These are phyloP conservation scores for Penicillium bialowiezense DNA, from an alignment of 495 filamentous ascomycete species.

Conservation along the genomic window DNA sequence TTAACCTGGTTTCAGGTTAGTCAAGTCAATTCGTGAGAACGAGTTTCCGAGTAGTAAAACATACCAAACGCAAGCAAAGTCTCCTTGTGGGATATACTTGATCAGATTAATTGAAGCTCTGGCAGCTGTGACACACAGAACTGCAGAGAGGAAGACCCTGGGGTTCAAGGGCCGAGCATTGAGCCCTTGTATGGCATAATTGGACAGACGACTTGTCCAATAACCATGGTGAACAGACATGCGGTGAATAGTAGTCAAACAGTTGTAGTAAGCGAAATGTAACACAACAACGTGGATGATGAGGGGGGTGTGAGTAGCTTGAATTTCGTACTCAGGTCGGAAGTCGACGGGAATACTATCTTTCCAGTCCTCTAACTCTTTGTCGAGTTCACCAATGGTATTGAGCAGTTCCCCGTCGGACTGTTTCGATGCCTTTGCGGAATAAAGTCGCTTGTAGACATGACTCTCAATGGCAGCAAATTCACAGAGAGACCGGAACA, in stretches of 20 bases:
- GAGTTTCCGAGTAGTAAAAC: conserved; percentile 20
- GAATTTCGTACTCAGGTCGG: conserved; percentile 92
- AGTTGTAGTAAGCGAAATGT: conserved; percentile 97
- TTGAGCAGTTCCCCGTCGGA: conserved; percentile 92
- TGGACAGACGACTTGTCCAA: conserved; percentile 93
- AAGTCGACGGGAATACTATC: conserved; percentile 91
- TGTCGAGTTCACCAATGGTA: conserved; percentile 93
- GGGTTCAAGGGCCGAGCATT: conserved; percentile 91
- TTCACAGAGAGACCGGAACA: conserved; percentile 88
- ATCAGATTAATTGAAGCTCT: conserved; percentile 90
- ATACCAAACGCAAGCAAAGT: conserved; percentile 94
- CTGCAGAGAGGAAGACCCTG: conserved; percentile 89
- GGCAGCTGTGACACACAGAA: conserved; percentile 86
- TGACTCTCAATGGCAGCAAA: conserved; percentile 89
- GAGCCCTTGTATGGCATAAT: conserved; percentile 90
- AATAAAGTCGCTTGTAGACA: conserved; percentile 92
- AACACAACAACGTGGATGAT: conserved; percentile 89
- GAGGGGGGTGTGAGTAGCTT: conserved; percentile 80
- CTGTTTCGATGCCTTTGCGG: conserved; percentile 86
- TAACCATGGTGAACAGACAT: conserved; percentile 99
- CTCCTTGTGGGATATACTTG: conserved; percentile 92
- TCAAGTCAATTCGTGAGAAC: neutral
- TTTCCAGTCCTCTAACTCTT: conserved; percentile 93
- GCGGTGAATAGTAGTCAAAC: conserved; percentile 93
- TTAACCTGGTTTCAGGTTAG: conserved; percentile 60